Evolutionary conservation across 1,284 basidiomycete species (phyloP).

Genomic region (Rhizoctonia solani): DNA sequence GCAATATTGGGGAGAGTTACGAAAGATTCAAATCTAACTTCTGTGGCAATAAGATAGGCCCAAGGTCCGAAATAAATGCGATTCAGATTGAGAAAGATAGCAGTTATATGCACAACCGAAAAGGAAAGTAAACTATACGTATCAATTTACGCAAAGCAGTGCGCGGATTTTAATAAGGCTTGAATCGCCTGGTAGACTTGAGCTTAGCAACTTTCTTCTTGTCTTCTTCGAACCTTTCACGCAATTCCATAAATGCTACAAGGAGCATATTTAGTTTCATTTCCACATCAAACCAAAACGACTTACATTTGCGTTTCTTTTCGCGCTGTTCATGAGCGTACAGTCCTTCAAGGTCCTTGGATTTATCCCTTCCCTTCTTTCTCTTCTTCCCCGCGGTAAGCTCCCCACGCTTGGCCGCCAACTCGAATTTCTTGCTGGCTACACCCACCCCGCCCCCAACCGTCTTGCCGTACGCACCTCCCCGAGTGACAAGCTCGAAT

Average conservation of each 20-base stretch:
- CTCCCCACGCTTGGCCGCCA: slow-evolving; percentile 50
- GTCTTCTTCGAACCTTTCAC: slow-evolving; percentile 82
- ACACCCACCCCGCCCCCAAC: slow-evolving; percentile 78
- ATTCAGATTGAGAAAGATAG: too few species aligned
- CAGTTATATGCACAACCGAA: background rate
- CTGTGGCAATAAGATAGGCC: too few species aligned
- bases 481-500: slow-evolving; percentile 86
- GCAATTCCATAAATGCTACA: slow-evolving; percentile 74
- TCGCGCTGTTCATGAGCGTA: slow-evolving; percentile 89
- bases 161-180: slow-evolving; percentile 64
- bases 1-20: too few species aligned
- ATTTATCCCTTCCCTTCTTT: slow-evolving; percentile 63
- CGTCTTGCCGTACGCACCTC: slow-evolving; percentile 85
- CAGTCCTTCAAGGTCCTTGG: slow-evolving; percentile 73
- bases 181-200: slow-evolving; percentile 78
- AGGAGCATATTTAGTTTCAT: slow-evolving; percentile 12
- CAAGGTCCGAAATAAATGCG: too few species aligned
- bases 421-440: slow-evolving; percentile 73
- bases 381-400: slow-evolving; percentile 53
- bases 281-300: slow-evolving; percentile 13
- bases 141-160: background rate
- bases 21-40: too few species aligned
- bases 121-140: background rate
- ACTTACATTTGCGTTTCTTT: slow-evolving; percentile 78
- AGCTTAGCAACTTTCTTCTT: slow-evolving; percentile 84